Evolutionary conservation across 129 eudicot species (phyloP).

Genomic region (Apium graveolens): DNA sequence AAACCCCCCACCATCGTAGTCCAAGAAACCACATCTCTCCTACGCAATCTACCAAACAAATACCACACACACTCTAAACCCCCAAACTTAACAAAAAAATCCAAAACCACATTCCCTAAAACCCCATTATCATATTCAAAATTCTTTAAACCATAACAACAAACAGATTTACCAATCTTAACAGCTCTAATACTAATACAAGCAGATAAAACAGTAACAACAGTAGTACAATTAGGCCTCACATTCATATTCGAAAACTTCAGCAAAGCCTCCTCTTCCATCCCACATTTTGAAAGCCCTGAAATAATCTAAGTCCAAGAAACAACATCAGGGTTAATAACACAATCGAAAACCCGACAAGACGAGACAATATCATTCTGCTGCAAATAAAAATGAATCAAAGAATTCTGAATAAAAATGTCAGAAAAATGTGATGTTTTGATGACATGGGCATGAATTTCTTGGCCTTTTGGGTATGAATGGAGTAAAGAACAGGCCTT

Average conservation of each 20-base stretch:
- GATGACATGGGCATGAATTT: slow-evolving; percentile 31
- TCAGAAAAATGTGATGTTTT: slow-evolving; percentile 24
- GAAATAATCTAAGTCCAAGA: slow-evolving; percentile 40
- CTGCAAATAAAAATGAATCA: slow-evolving; percentile 30
- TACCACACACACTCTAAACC: slow-evolving; percentile 14
- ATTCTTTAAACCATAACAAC: slow-evolving; percentile 23
- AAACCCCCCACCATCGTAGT: slow-evolving; percentile 34
- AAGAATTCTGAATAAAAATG: neutral
- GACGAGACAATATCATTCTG: slow-evolving; percentile 17
- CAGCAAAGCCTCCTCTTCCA: slow-evolving; percentile 18
- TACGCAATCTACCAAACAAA: slow-evolving; percentile 27
- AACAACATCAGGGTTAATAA: slow-evolving; percentile 25
- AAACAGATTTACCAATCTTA: slow-evolving; percentile 29
- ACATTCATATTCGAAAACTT: slow-evolving; percentile 31
- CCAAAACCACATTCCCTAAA: slow-evolving; percentile 25
- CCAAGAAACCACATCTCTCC: slow-evolving; percentile 39
- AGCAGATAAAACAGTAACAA: slow-evolving; percentile 35
- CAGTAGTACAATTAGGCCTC: slow-evolving; percentile 25
- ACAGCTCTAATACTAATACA: slow-evolving; percentile 19
- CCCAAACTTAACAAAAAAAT: slow-evolving; percentile 29
- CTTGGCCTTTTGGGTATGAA: slow-evolving; percentile 24
- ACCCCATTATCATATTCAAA: slow-evolving; percentile 13
- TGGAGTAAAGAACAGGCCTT: slow-evolving; percentile 27
- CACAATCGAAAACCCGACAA: slow-evolving; percentile 20
- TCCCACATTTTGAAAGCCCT: slow-evolving; percentile 35